Evolutionary conservation across 1,284 basidiomycete species (phyloP).

Genomic region (Xerocomus cyaneibrunnescens): DNA sequence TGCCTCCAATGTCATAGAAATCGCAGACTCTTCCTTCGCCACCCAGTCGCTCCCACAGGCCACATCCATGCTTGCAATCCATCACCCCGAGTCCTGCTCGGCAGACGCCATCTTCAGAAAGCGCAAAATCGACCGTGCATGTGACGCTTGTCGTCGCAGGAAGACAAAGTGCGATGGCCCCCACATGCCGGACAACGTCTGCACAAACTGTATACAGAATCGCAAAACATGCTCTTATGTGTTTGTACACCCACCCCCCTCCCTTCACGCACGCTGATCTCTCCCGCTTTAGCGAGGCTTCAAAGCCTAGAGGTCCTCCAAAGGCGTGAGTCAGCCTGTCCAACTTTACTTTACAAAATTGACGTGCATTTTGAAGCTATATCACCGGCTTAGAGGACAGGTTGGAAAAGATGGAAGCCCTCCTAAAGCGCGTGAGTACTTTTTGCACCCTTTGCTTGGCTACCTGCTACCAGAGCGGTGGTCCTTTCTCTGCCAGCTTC

Average conservation of each 20-base stretch:
- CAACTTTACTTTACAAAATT: not conserved
- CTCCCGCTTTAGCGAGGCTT: conserved; percentile 54
- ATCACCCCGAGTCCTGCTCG: conserved; percentile 5
- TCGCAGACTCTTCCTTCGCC: conserved; percentile 21
- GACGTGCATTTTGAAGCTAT: conserved; percentile 48
- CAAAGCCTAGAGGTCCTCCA: conserved; percentile 79
- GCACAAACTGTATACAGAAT: conserved; percentile 71
- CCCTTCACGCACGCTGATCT: not conserved
- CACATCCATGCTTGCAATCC: conserved; percentile 13
- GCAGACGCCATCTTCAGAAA: conserved; percentile 39
- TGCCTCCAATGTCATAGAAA: conserved; percentile 32
- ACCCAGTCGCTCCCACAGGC: conserved; percentile 1
- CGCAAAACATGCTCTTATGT: conserved; percentile 72
- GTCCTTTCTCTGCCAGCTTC: not conserved
- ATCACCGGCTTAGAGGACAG: conserved; percentile 76
- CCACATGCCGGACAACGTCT: conserved; percentile 55
- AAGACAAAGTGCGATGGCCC: conserved; percentile 74
- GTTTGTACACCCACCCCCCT: conserved; percentile 39
- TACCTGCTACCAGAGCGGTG: not conserved
- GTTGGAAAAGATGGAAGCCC: conserved; percentile 66
- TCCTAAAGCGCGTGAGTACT: conserved; percentile 62
- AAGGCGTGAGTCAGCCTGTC: conserved; percentile 60
- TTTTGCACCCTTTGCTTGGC: not conserved
- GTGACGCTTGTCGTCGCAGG: conserved; percentile 64
- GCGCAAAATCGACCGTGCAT: conserved; percentile 66